These are phyloP conservation scores for Wolfiporia cocos DNA, from an alignment of 1,284 basidiomycete species.

Conservation along the genomic window DNA sequence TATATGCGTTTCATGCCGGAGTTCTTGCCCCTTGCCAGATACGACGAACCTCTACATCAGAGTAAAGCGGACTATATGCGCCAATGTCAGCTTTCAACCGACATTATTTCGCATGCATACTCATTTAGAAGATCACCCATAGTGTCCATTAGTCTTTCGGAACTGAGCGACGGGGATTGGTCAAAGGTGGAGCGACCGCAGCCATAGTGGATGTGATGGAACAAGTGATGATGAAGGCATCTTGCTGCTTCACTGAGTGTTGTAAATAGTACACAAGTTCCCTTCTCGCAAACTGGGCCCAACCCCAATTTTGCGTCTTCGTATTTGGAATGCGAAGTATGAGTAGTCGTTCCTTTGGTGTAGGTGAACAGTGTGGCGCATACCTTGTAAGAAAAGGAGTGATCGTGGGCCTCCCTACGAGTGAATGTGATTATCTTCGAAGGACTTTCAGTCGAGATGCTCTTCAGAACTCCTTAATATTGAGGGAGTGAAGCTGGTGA, in stretches of 20 bases:
- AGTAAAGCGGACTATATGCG: constrained; percentile 61
- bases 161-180: constrained; percentile 45
- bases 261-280: constrained; percentile 72
- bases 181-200: constrained; percentile 40
- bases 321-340: no score
- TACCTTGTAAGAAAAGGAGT: constrained; percentile 78
- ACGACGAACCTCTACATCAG: constrained; percentile 78
- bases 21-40: constrained; percentile 45
- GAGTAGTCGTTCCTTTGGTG: no score
- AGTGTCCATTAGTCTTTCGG: constrained; percentile 60
- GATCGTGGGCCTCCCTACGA: constrained; percentile 77
- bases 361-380: no score
- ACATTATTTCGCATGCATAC: constrained; percentile 9
- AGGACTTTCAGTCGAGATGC: constrained; percentile 29
- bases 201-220: constrained; percentile 68
- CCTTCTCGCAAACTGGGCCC: constrained; percentile 77
- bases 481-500: no score
- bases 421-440: constrained; percentile 49
- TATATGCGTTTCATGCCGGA: no score
- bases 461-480: no score
- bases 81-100: no score
- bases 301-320: constrained; percentile 80
- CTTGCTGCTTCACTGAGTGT: constrained; percentile 45
- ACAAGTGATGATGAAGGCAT: constrained; percentile 75
- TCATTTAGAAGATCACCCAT: constrained; percentile 76